Percentiles rank a stretch among this genome's conserved stretches.
Evolutionary conservation across 1,139 yeast genomes (phyloP).

Genomic region (Geotrichum candidum): DNA sequence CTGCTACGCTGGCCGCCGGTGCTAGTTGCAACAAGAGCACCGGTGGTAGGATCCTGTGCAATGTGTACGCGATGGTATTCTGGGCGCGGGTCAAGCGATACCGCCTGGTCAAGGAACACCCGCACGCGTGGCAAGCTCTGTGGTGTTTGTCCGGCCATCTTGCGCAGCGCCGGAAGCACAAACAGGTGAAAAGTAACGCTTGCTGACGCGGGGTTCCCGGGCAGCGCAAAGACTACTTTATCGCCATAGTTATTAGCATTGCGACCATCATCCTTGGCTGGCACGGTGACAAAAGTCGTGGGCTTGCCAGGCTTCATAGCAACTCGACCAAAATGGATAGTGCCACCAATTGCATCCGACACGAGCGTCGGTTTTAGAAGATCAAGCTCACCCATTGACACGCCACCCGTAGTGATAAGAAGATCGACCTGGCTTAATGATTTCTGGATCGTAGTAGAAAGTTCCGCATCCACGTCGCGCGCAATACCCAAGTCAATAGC

Average conservation of each 20-base stretch:
- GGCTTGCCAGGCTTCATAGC: conserved; percentile 54
- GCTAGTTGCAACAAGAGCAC: conserved; percentile 33
- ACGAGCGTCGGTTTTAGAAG: conserved; percentile 45
- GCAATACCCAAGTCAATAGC: conserved; percentile 43
- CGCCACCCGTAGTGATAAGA: conserved; percentile 48
- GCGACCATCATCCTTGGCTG: conserved; percentile 2
- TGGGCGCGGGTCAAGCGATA: conserved; percentile 43
- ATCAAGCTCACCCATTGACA: conserved; percentile 51
- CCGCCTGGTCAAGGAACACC: conserved; percentile 32
- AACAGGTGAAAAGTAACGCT: conserved; percentile 43
- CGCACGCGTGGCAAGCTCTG: conserved; percentile 28
- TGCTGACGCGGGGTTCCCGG: conserved; percentile 52
- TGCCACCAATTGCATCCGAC: conserved; percentile 35
- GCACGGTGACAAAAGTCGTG: conserved; percentile 46
- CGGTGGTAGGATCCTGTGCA: conserved; percentile 22
- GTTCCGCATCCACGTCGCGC: conserved; percentile 31
- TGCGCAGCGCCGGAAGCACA: conserved; percentile 42
- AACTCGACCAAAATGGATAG: conserved; percentile 47
- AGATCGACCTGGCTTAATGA: conserved; percentile 38
- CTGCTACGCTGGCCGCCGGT: conserved; percentile 49
- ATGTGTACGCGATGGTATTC: conserved; percentile 45
- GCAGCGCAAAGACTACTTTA: conserved; percentile 41
- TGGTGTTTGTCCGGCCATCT: conserved; percentile 31
- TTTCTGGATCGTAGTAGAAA: conserved; percentile 26
- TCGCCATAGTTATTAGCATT: conserved; percentile 8